Percentiles rank a stretch among this genome's conserved stretches.
phyloP scores from a whole-genome alignment of 1,139 yeast genomes.

The Yamadazyma spencermartinsiae region DNA sequence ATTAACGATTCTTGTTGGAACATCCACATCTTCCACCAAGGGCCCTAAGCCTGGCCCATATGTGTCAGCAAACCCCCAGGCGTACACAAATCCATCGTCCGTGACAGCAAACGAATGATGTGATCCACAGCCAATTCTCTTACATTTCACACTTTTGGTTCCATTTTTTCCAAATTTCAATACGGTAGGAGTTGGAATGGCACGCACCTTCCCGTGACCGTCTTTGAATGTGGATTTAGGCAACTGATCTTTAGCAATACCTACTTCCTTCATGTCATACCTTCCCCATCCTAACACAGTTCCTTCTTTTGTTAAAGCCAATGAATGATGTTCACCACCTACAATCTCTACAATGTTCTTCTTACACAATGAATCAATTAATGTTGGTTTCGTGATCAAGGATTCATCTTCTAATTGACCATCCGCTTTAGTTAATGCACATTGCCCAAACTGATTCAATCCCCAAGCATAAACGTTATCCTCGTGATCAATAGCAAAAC shows the following conservation, averaged over 20 bases:
- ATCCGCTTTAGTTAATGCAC: constrained; percentile 65
- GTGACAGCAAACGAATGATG: constrained; percentile 91
- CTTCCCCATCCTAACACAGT: constrained; percentile 85
- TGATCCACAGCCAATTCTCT: constrained; percentile 76
- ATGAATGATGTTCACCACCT: constrained; percentile 94
- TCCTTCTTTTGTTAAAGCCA: constrained; percentile 73
- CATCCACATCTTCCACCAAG: constrained; percentile 82
- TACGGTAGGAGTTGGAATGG: constrained; percentile 84
- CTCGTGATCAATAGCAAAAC: constrained; percentile 81
- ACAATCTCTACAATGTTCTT: constrained; percentile 63
- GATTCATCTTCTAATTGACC: constrained; percentile 80
- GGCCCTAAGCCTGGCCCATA: constrained; percentile 96
- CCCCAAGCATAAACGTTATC: constrained; percentile 90
- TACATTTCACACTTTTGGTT: constrained; percentile 40
- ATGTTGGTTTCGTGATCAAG: constrained; percentile 73
- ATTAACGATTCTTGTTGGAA: constrained; percentile 83
- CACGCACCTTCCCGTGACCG: constrained; percentile 76
- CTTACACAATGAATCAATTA: constrained; percentile 58
- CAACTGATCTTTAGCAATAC: constrained; percentile 64
- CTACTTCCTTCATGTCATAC: constrained; percentile 89
- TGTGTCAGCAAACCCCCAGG: constrained; percentile 98
- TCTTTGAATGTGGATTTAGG: constrained; percentile 73
- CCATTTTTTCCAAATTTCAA: constrained; percentile 33
- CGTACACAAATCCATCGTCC: constrained; percentile 78
- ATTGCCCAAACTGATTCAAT: constrained; percentile 92